Percentiles rank a stretch among this genome's conserved stretches.
Conservation (phyloP, 2,329 filamentous ascomycete species). For the Aureobasidium melanogenum region DNA sequence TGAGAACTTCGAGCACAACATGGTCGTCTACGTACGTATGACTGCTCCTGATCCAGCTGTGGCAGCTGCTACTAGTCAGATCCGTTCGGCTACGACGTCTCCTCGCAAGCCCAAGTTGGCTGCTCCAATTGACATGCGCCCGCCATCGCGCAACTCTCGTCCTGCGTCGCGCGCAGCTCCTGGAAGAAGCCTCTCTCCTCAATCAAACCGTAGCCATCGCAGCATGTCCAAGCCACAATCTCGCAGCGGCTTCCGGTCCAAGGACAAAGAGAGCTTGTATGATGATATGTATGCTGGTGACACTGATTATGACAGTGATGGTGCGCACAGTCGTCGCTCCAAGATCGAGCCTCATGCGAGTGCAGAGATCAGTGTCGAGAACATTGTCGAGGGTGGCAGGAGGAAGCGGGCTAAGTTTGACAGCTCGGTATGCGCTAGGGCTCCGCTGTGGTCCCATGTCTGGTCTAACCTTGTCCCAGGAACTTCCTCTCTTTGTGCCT, state of each 20-base stretch:
- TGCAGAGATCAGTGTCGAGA: constrained; percentile 95
- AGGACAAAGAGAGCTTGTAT: constrained; percentile 42
- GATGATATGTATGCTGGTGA: constrained; percentile 46
- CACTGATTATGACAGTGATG: constrained; percentile 82
- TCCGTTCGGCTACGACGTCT: constrained; percentile 23
- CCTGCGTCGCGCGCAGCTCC: constrained; percentile 62
- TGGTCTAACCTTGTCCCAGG: constrained; percentile 44
- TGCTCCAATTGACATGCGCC: constrained; percentile 56
- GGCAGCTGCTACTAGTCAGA: constrained; percentile 30
- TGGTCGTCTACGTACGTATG: constrained; percentile 78
- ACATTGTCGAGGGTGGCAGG: constrained; percentile 93
- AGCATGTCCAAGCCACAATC: constrained; percentile 61
- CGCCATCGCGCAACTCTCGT: constrained; percentile 53
- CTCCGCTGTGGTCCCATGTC: constrained; percentile 15
- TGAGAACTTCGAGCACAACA: constrained; percentile 88
- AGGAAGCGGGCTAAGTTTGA: constrained; percentile 92
- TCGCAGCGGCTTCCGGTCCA: constrained; percentile 29
- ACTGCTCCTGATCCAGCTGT: constrained; percentile 26
- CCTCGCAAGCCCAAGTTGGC: constrained; percentile 50
- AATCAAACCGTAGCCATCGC: constrained; percentile 59
- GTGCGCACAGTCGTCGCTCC: constrained; percentile 64
- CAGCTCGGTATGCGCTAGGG: constrained; percentile 71
- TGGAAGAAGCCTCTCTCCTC: constrained; percentile 70
- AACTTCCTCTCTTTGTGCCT: constrained; percentile 89
- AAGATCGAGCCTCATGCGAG: constrained; percentile 81